These are phyloP conservation scores for Chlorociboria aeruginascens DNA, from an alignment of 495 filamentous ascomycete species.

Conservation along the genomic window DNA sequence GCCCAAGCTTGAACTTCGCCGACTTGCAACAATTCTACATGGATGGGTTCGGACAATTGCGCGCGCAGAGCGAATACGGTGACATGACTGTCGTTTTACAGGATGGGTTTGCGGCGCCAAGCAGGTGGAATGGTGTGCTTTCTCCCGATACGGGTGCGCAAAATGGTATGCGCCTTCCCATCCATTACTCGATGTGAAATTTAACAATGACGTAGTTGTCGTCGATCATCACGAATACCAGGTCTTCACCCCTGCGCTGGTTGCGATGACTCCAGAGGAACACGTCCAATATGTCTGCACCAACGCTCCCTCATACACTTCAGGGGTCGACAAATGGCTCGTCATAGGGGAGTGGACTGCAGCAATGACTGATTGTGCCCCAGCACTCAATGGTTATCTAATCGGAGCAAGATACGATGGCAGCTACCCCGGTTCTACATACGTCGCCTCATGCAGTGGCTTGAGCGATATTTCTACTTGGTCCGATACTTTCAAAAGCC, in stretches of 20 bases:
- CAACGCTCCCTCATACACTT: slow-evolving; percentile 50
- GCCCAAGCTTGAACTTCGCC: slow-evolving; percentile 34
- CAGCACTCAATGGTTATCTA: slow-evolving; percentile 55
- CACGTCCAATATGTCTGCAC: slow-evolving; percentile 47
- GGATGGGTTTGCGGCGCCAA: slow-evolving; percentile 52
- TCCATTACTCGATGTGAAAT: background rate
- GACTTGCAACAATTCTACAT: slow-evolving; percentile 50
- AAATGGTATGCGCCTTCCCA: slow-evolving; percentile 5
- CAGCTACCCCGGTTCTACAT: slow-evolving; percentile 45
- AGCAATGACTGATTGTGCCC: slow-evolving; percentile 64
- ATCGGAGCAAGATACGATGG: slow-evolving; percentile 61
- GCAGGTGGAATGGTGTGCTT: slow-evolving; percentile 61
- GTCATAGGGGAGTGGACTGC: slow-evolving; percentile 58
- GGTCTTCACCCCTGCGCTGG: slow-evolving; percentile 48
- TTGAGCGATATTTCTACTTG: slow-evolving; percentile 39
- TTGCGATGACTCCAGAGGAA: slow-evolving; percentile 30
- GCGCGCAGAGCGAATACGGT: slow-evolving; percentile 27
- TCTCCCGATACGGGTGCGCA: slow-evolving; percentile 20
- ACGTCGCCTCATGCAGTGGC: slow-evolving; percentile 40
- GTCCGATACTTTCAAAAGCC: slow-evolving; percentile 33
- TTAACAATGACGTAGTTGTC: slow-evolving; percentile 30
- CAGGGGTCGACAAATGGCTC: slow-evolving; percentile 52
- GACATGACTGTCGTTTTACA: slow-evolving; percentile 42
- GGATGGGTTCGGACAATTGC: slow-evolving; percentile 43
- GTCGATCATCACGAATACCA: slow-evolving; percentile 60